Percentiles rank a stretch among this genome's conserved stretches.
Evolutionary conservation across 768 basidiomycete species (phyloP).

Genomic region (Favolaschia claudopus): DNA sequence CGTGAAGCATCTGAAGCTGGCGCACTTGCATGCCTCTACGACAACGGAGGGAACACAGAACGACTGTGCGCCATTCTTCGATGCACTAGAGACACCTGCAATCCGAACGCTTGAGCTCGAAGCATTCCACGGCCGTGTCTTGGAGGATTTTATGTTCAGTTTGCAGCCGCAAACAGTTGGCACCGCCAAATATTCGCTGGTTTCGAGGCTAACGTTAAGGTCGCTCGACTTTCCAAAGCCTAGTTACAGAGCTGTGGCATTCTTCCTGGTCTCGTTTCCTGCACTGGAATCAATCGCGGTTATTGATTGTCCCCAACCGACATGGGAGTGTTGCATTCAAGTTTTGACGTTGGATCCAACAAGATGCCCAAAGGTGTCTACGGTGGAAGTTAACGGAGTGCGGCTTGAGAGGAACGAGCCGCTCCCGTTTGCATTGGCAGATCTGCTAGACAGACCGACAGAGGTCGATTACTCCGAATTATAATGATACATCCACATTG

Average conservation of each 20-base stretch:
- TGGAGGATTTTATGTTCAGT: slow-evolving; percentile 19
- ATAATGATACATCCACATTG: not conserved
- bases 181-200: slow-evolving; percentile 5
- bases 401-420: slow-evolving; percentile 4
- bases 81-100: slow-evolving; percentile 13
- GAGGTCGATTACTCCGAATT: not conserved
- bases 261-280: slow-evolving; percentile 12
- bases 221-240: slow-evolving; percentile 2
- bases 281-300: slow-evolving; percentile 1
- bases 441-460: not conserved
- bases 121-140: slow-evolving; percentile 6
- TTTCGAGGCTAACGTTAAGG: slow-evolving; percentile 5
- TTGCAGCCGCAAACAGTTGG: not conserved
- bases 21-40: slow-evolving; percentile 3
- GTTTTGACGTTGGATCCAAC: slow-evolving; percentile 5
- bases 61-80: slow-evolving; percentile 23
- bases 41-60: slow-evolving; percentile 5
- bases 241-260: not conserved
- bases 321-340: slow-evolving; percentile 9
- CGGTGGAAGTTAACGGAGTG: slow-evolving; percentile 10
- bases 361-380: not conserved
- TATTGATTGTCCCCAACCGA: not conserved
- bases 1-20: slow-evolving; percentile 4
- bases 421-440: slow-evolving; percentile 4
- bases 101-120: slow-evolving; percentile 17